Base-by-base conservation (phyloP, 106 monocot species). In the Narthecium ossifragum region DNA sequence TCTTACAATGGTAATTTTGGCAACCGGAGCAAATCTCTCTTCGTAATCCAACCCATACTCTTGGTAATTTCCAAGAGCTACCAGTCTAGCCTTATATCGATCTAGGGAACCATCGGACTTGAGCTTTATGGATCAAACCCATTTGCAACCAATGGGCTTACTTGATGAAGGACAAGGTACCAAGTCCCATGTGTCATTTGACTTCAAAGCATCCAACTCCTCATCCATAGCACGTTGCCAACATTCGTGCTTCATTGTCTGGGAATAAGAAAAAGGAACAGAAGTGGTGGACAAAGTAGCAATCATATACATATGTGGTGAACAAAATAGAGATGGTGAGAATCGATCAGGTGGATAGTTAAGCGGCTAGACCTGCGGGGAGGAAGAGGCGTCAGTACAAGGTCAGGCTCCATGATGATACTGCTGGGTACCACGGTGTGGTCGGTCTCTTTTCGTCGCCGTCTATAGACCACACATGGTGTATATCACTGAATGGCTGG, bases 11-110 rank as follows among this genome's bases (percentile, higher is more conserved):
- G 18, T 34, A 8, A 20, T 0, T 24, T 53, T 34, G 2, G 27
- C 34, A 17, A 65, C 52, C 15, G 53, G 53, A 51, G 18, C 38
- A 11, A 53, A 53, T 6, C 34, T 65, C 1, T 65, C 61, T 11
- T 0, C 15, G 26, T 40, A 47, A 27, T 61, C 61, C 24, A 46
- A 11, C 12, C 46, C 61, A 10, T 36, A 31, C n/a, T 34, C 4
- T 24, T 65, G 38, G 25, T n/a, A 15, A 39, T n/a, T 53, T 1
- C 65, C 65, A 20, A 32, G 34, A 4, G 37, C 65, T 8, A 65
- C 25, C 2, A 53, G 28, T 27, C 65, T 33, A 18, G 53, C 65
- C 26, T 65, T 65, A 26, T 37, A 26, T 4, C 65, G 7, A 22
- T 52, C 51, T 6, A 65, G 12, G 1, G 24, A 34, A 6, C 65